These are phyloP conservation scores for Bipolaris gigantea DNA, from an alignment of 2,329 filamentous ascomycete genomes.

Conservation along the genomic window DNA sequence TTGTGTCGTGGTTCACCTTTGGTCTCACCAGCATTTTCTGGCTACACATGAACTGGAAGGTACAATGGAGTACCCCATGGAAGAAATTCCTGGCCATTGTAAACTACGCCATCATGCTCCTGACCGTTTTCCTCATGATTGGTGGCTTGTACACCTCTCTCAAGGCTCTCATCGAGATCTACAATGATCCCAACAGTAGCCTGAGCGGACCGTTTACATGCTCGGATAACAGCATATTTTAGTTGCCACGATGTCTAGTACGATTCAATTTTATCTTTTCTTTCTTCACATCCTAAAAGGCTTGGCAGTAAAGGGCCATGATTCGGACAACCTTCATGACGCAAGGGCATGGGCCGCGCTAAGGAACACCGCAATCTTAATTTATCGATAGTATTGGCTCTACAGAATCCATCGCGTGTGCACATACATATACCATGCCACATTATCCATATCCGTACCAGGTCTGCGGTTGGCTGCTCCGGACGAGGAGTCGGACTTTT, in stretches of 20 bases:
- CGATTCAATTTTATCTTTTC: neutral
- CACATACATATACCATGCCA: too few relatives aligned
- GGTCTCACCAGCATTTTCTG: constrained; percentile 52
- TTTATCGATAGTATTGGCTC: neutral
- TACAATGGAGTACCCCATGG: constrained; percentile 22
- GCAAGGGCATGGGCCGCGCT: neutral
- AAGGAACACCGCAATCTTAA: neutral
- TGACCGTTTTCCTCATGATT: constrained; percentile 33
- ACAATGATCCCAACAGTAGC: constrained; percentile 28
- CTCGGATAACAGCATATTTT: constrained; percentile 36
- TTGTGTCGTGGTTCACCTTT: constrained; percentile 68
- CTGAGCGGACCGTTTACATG: constrained; percentile 36
- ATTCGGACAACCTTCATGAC: neutral
- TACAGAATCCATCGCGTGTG: neutral
- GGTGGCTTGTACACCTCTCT: constrained; percentile 32
- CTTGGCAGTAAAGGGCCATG: neutral
- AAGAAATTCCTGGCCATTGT: constrained; percentile 52
- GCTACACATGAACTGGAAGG: constrained; percentile 51
- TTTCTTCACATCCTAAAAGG: neutral
- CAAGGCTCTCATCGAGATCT: constrained; percentile 34
- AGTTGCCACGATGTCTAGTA: constrained; percentile 4
- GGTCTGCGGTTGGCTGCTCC: neutral
- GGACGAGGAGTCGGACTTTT: neutral
- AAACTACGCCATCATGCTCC: constrained; percentile 48
- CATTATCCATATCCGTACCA: neutral